Base-by-base conservation (phyloP, 2,329 filamentous ascomycete genomes). In the Trichoderma brevicompactum region DNA sequence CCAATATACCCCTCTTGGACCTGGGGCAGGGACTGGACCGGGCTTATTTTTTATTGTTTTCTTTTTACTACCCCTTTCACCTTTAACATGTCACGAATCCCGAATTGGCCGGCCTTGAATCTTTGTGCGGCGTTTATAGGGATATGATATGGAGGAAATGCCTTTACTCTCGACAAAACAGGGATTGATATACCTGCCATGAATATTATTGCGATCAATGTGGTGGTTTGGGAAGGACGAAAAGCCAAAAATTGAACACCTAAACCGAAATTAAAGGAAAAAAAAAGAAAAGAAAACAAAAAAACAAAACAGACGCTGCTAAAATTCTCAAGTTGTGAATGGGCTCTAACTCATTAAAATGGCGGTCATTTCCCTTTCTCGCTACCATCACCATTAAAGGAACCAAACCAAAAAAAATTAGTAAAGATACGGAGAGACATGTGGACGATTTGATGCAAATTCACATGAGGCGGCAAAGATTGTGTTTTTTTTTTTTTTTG, bases 1-100 rank as follows among this genome's bases (percentile, higher is more conserved):
- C 43, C 41, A 23, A 65, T 65, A 62, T 63, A 63, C 63, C 56
- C 63, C 65, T 48, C 50, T 59, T 28, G 23, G 32, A 49, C 56
- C 38, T 66, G 52, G 46, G 34, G 43, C 40, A 50, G 48, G 58
- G 36, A 48, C 34, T 44, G 44, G 19, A n/a, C 15, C 7, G 19
- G 13, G 36, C 44, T 32, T 4, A 28, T 46, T 12, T 41, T 60
- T 41, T 61, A 28, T 28, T 49, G 23, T 13, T 55, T 32, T n/a
- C 17, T 28, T 40, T 59, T 19, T 13, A 34, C 28, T 53, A 40
- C 55, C 43, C 19, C 10, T 32, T 41, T 54, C 38, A 38, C 38
- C 28, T 43, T 46, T 7, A 13, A 36, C 48, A 53, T 23, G 48
- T n/a, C 28, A 10, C 5, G 40, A 6, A 28, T n/a, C 54, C 13